Conservation (phyloP, 257 asterid species). For the Rehmannia glutinosa region DNA sequence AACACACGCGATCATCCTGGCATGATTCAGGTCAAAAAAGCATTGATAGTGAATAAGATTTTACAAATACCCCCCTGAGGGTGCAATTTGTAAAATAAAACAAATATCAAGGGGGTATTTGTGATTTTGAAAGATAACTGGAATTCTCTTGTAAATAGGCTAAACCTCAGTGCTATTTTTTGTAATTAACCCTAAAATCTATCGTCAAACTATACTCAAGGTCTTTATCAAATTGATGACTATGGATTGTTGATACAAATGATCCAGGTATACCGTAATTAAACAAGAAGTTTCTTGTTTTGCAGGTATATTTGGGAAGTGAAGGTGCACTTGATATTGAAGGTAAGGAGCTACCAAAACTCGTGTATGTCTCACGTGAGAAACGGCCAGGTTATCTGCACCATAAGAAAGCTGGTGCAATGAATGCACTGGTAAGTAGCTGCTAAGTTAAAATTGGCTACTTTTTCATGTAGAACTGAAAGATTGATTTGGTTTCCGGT, state of each 20-base stretch:
- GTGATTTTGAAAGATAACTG: background rate
- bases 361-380: slow-evolving; percentile 84
- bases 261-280: background rate
- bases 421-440: slow-evolving; percentile 65
- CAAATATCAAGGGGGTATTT: background rate
- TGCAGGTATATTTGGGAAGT: slow-evolving; percentile 72
- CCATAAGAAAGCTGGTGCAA: slow-evolving; percentile 91
- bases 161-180: background rate
- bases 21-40: slow-evolving; percentile 66
- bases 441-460: background rate
- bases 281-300: slow-evolving; percentile 1
- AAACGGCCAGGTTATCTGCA: slow-evolving; percentile 79
- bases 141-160: background rate
- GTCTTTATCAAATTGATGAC: background rate
- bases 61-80: background rate
- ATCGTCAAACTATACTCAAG: background rate
- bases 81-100: background rate
- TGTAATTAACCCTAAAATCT: background rate
- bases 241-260: background rate
- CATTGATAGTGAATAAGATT: background rate
- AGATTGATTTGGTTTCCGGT: background rate
- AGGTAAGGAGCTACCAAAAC: slow-evolving; percentile 77
- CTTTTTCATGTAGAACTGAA: background rate
- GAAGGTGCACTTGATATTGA: slow-evolving; percentile 90
- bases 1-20: slow-evolving; percentile 86